Base-by-base conservation (phyloP, 208 protist genomes). In the Wallacemonas sp. region DNA sequence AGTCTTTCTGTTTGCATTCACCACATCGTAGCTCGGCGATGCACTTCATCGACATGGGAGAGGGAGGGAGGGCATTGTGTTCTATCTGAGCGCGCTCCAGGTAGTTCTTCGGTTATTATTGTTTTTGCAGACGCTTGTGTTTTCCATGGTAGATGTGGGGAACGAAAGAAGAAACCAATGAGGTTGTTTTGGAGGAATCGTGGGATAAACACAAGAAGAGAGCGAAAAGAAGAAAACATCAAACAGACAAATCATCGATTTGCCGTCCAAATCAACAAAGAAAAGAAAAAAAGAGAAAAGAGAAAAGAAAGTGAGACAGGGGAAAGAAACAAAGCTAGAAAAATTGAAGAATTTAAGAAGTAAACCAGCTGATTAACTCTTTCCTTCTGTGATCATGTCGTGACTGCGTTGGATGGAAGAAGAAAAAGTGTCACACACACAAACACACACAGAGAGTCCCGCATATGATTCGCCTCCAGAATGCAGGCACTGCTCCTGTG, bases 191-290 rank as follows among this genome's bases (percentile, higher is more conserved):
- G 16, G 38, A 26, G 39, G 16, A 25, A 45, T 14, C 22, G 23
- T 7, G n/a, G 50, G 29, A 52, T 52, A 71, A 45, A 63, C 39
- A 57, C 18, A 63, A 42, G 52, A 44, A 63, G 25, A 31, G 25
- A 31, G 66, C 31, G 36, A 28, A 71, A 39, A 28, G 55, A n/a
- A 49, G 14, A 65, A 38, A 32, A 65, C 16, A 49, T 36, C 31
- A 49, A 11, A 16, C 4, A 42, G 11, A 20, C 4, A 61, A 62
- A 64, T 26, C 22, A 63, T 23, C 16, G 29, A 20, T 25, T 63
- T 25, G 11, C 20, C 39, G n/a, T n/a, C 29, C 28, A 57, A 28
- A 70, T 66, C 45, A 57, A 52, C 22, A 44, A 57, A 72, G 36
- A 66, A 57, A 65, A n/a, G 20, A 38, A 61, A 33, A 49, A 26